Percentiles rank a stretch among this genome's conserved stretches.
phyloP scores from a whole-genome alignment of 371 early-diverging fungal genomes.

The Smittium culicis region DNA sequence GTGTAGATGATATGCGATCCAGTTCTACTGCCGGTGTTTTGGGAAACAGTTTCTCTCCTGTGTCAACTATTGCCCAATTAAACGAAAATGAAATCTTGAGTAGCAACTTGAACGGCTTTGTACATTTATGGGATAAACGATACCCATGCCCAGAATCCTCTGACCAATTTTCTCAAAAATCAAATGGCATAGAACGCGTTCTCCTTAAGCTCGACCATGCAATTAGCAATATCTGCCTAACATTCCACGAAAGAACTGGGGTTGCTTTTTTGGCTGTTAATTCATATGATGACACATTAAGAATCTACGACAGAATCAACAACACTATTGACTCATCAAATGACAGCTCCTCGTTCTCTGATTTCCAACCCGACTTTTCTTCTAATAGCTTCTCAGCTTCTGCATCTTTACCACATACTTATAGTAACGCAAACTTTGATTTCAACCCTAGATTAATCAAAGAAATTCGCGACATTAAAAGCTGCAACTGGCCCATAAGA shows the following conservation, averaged over 20 bases:
- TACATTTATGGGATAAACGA: slow-evolving; percentile 32
- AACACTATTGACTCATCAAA: slow-evolving; percentile 17
- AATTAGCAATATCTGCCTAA: slow-evolving; percentile 29
- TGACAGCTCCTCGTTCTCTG: neutral
- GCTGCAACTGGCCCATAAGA: slow-evolving; percentile 52
- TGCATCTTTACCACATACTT: neutral
- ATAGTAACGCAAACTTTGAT: neutral
- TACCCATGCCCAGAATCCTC: slow-evolving; percentile 19
- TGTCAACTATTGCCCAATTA: neutral
- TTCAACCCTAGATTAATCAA: slow-evolving; percentile 29
- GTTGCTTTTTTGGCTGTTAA: slow-evolving; percentile 30
- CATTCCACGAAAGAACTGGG: slow-evolving; percentile 23
- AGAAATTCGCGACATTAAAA: slow-evolving; percentile 27
- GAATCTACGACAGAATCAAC: slow-evolving; percentile 28
- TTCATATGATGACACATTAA: slow-evolving; percentile 29
- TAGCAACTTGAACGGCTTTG: slow-evolving; percentile 29
- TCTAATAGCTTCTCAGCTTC: neutral
- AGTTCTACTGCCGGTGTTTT: neutral
- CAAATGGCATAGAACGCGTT: neutral
- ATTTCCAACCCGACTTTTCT: neutral
- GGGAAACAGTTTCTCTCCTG: neutral
- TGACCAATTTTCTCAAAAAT: slow-evolving; percentile 26
- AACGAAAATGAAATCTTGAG: neutral
- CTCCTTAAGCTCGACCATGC: slow-evolving; percentile 14
- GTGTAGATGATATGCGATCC: slow-evolving; percentile 21